Percentiles rank a stretch among this genome's conserved stretches.
phyloP scores from a whole-genome alignment of 2,329 filamentous ascomycete species.

The Trichophaea hybrida region DNA sequence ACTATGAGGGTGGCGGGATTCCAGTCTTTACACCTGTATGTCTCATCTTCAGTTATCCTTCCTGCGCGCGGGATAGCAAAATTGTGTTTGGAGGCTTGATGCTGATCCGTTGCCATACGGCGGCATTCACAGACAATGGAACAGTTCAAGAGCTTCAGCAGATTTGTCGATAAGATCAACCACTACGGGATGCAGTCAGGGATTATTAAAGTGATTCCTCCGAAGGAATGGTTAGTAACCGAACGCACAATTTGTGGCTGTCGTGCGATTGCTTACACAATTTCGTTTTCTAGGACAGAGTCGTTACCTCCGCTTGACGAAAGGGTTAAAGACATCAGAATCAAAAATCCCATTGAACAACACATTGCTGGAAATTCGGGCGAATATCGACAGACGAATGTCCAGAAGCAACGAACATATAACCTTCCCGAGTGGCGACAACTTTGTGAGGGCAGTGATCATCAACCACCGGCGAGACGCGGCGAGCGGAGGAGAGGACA shows the following conservation, averaged over 20 bases:
- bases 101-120: not conserved
- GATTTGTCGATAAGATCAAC: slow-evolving; percentile 80
- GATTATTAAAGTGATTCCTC: slow-evolving; percentile 90
- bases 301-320: slow-evolving; percentile 65
- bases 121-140: slow-evolving; percentile 52
- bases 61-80: no score
- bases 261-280: slow-evolving; percentile 4
- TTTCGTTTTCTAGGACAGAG: slow-evolving; percentile 40
- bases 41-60: slow-evolving; percentile 25
- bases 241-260: not conserved
- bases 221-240: slow-evolving; percentile 66
- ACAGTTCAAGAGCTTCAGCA: slow-evolving; percentile 86
- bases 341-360: slow-evolving; percentile 95
- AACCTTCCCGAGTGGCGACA: slow-evolving; percentile 93
- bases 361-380: slow-evolving; percentile 94
- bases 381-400: slow-evolving; percentile 92
- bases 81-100: not conserved
- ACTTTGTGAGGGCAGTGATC: slow-evolving; percentile 84
- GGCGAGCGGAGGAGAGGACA: slow-evolving; percentile 55
- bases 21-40: slow-evolving; percentile 80
- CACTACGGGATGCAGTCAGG: slow-evolving; percentile 94
- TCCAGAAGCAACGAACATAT: slow-evolving; percentile 89
- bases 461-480: slow-evolving; percentile 82
- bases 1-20: slow-evolving; percentile 66
- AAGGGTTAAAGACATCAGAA: slow-evolving; percentile 75